Conservation (phyloP, 805 yeast species). For the Priceomyces medius region DNA sequence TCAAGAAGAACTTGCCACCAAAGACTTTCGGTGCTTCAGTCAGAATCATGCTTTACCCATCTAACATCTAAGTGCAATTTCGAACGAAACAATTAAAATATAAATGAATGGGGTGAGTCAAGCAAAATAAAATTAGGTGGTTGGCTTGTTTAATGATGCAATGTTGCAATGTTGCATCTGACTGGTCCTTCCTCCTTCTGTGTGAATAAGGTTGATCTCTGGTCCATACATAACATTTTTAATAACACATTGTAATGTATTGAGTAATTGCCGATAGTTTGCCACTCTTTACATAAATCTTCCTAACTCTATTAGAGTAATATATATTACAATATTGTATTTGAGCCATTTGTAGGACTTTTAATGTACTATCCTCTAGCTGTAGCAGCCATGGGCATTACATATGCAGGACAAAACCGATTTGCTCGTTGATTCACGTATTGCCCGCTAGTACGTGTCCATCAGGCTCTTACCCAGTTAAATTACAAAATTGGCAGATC, state of each 20-base stretch:
- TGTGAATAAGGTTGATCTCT: constrained; percentile 5
- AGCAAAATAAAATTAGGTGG: constrained; percentile 1
- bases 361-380: too few relatives aligned
- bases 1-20: constrained; percentile 98
- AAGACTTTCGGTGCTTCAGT: constrained; percentile 99
- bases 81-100: constrained; percentile 5
- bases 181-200: background rate
- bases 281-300: constrained; percentile 1
- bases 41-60: constrained; percentile 99
- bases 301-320: constrained; percentile 3
- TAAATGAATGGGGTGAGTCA: constrained; percentile 5
- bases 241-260: constrained; percentile 6
- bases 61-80: constrained; percentile 78
- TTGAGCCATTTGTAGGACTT: too few relatives aligned
- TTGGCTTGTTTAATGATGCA: background rate
- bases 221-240: constrained; percentile 5
- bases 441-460: background rate
- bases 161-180: background rate
- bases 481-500: constrained; percentile 7
- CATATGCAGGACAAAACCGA: background rate
- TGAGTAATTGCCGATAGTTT: constrained; percentile 2
- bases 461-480: background rate
- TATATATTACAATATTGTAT: constrained; percentile 1
- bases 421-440: background rate
- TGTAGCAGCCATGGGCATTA: too few relatives aligned